Evolutionary conservation across 768 basidiomycete genomes (phyloP), one percentile per base, ranked within the genome.

Genomic region (Tulasnella sp.): DNA sequence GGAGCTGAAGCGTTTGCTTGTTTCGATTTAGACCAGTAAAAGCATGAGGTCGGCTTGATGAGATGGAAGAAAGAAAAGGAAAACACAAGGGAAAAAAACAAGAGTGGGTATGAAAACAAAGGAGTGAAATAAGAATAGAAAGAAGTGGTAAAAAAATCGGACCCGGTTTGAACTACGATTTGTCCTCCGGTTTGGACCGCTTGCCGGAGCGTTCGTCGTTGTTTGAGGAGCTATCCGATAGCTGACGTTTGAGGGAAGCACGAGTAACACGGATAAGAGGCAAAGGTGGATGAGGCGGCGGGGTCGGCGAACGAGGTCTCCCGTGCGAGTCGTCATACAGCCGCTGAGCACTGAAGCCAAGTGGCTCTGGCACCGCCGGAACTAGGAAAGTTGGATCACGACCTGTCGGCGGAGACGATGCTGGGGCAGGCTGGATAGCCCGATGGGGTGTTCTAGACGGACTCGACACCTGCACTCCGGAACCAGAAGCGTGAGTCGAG

Each of bases 41-140:
- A 5, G 36, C 12, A 41, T 66, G 39, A 32, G 67, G 22, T 17
- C 12, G 11, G 41, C 2, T 26, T 22, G 67, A 26, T n/a, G 12
- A 16, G 32, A 34, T 40, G 22, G 37, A 41, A 5, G 22, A 44
- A 11, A 62, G 59, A 47, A n/a, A n/a, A n/a, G 42, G 59, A 32
- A 8, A n/a, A 62, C 22, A 62, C 59, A 62, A n/a, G 22, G 59
- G 34, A 34, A 41, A 39, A 41, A 44, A 17, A 26, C 19, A 17
- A 67, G 35, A 17, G 66, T 36, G 37, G 67, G 39, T 67, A 41
- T 39, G 35, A 36, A 41, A 66, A 44, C 29, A 39, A 67, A 41
- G 42, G 42, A 67, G 42, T 67, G 67, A 34, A 67, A 67, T 67
- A 67, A 67, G 19, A 67, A 67, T 67, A 67, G 22, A 39, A 32